Evolutionary conservation across 2,329 filamentous ascomycete genomes (phyloP), one percentile per base, ranked within the genome.

Genomic region (Periconia sp.): DNA sequence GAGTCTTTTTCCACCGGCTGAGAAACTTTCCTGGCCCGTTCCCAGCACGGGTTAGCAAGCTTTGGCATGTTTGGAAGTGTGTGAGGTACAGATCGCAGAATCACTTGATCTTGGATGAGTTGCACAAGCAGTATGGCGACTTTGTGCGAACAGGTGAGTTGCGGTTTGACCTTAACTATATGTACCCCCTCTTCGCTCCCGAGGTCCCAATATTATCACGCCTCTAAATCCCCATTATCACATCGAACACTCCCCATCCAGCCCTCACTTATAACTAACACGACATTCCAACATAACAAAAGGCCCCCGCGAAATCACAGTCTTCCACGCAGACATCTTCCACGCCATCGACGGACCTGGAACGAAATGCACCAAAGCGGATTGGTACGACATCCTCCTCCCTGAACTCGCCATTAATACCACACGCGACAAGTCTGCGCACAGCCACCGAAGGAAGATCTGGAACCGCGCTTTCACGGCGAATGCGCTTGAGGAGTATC

Each of bases 251-350:
- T 27, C 3, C 8, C 3, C 8, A 27, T 27, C 5, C 23, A 27
- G 23, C 23, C 8, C 23, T 27, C 23, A 5, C 33, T 11, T 37
- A n/a, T n/a, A 13, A 11, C 15, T 37, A 11, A 37, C 33, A 11
- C 11, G 23, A 35, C 11, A 35, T 17, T 19, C 2, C 14, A 17
- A 33, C 45, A 17, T 30, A n/a, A n/a, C n/a, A 33, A 43, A n/a
- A 62, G 60, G 60, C 7, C 61, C 62, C 14, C 44, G 44, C n/a
- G 62, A 66, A 37, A 35, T 63, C 7, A 56, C 57, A 2, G 53
- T 64, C 18, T 49, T 55, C 37, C 23, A 59, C 40, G 43, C 52
- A 3, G 41, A 50, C 10, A 54, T 51, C 1, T 33, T 52, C 3
- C 27, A 10, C 7, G 35, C 15, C 1, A 47, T 64, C 14, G 45